Percentiles rank a stretch among this genome's conserved stretches.
These are phyloP conservation scores for Eruca vesicaria DNA, from an alignment of 441 rosid species.

Conservation along the genomic window DNA sequence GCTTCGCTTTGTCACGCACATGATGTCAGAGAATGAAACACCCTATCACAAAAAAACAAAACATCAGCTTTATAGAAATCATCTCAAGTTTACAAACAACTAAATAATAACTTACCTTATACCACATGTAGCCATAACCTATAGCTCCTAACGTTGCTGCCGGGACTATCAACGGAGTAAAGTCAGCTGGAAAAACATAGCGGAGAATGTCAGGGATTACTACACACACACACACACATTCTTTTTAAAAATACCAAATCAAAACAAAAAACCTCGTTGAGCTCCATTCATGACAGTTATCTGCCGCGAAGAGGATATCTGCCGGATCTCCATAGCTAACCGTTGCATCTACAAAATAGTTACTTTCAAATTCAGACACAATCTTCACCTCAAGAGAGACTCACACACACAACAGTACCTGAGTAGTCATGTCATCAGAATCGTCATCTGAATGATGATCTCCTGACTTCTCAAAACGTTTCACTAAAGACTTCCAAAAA, in stretches of 20 bases:
- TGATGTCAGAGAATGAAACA: conserved; percentile 75
- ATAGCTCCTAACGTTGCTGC: conserved; percentile 82
- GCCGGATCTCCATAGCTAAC: conserved; percentile 68
- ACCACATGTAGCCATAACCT: conserved; percentile 99
- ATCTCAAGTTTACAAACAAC: neutral
- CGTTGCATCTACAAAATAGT: conserved; percentile 49
- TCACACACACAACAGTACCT: conserved; percentile 41
- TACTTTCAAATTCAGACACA: neutral
- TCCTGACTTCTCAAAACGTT: neutral
- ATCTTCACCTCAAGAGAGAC: neutral
- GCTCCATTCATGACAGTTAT: conserved; percentile 80
- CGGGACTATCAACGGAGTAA: conserved; percentile 58
- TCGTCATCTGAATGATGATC: neutral
- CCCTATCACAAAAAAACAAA: conserved; percentile 48
- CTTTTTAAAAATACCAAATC: neutral
- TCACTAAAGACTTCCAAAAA: neutral
- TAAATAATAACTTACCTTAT: conserved; percentile 58
- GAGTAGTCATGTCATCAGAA: conserved; percentile 24
- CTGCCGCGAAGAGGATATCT: conserved; percentile 39
- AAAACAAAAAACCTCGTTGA: conserved; percentile 52
- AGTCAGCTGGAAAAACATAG: conserved; percentile 46
- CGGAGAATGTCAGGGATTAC: neutral
- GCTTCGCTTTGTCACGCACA: conserved; percentile 82
- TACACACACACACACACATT: conserved; percentile 1
- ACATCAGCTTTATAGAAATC: neutral